These are phyloP conservation scores for Darksidea phi DNA, from an alignment of 495 filamentous ascomycete genomes.

Conservation along the genomic window DNA sequence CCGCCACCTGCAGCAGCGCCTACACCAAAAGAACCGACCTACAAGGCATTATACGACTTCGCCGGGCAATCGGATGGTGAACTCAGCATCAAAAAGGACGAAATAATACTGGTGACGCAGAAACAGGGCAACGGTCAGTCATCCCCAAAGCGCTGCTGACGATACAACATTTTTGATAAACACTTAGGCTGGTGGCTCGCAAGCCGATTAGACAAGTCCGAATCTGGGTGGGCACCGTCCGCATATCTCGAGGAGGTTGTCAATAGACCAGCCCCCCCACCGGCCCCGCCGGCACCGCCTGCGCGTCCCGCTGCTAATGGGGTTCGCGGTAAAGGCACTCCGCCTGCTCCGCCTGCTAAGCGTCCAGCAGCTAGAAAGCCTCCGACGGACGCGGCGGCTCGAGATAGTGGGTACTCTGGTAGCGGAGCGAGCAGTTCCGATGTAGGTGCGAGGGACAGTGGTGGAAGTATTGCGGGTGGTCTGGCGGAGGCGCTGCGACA, in stretches of 20 bases:
- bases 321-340: constrained; percentile 67
- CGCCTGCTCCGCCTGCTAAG: constrained; percentile 83
- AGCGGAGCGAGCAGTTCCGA: constrained; percentile 64
- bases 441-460: constrained; percentile 53
- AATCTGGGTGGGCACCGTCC: constrained; percentile 88
- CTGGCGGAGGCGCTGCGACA: constrained; percentile 78
- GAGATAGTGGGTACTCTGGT: constrained; percentile 50
- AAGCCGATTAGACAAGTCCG: constrained; percentile 59
- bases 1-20: constrained; percentile 65
- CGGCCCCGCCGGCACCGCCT: constrained; percentile 45
- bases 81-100: constrained; percentile 70
- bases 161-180: constrained; percentile 6
- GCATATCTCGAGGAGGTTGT: constrained; percentile 84
- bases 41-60: constrained; percentile 87
- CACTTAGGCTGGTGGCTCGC: constrained; percentile 88
- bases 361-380: constrained; percentile 72
- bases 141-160: background rate
- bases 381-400: constrained; percentile 58
- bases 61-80: constrained; percentile 74
- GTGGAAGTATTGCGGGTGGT: constrained; percentile 70
- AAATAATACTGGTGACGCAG: constrained; percentile 78
- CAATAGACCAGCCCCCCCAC: constrained; percentile 38
- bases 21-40: constrained; percentile 70
- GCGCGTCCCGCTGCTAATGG: constrained; percentile 44
- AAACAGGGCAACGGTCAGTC: constrained; percentile 88